A percentile compares a stretch with the other conserved stretches of the same genome.
Evolutionary conservation across 2,329 filamentous ascomycete genomes (phyloP).

Genomic region (Aspergillus sp.): DNA sequence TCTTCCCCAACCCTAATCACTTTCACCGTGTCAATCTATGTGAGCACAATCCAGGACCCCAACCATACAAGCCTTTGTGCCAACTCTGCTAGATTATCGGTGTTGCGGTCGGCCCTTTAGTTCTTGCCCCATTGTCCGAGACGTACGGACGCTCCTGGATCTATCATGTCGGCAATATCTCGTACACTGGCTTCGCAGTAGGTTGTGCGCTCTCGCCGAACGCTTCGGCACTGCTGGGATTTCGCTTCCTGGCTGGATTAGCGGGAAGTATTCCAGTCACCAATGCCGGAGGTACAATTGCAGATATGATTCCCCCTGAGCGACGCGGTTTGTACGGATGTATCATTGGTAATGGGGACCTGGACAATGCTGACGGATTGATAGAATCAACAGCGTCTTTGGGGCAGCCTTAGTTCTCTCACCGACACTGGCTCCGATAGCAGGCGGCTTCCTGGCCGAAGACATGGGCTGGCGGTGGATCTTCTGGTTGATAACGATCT

Average conservation of each 20-base stretch:
- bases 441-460: background rate
- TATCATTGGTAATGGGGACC: background rate
- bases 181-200: background rate
- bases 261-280: background rate
- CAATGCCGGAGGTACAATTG: background rate
- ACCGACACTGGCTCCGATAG: background rate
- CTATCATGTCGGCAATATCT: background rate
- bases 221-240: background rate
- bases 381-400: background rate
- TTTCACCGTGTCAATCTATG: background rate
- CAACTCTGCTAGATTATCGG: background rate
- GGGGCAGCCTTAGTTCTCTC: background rate
- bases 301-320: background rate
- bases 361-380: background rate
- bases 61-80: background rate
- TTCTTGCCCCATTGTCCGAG: background rate
- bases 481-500: background rate
- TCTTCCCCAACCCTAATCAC: background rate
- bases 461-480: background rate
- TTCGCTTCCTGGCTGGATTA: background rate
- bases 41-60: background rate
- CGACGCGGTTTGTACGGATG: background rate
- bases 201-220: background rate
- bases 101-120: background rate
- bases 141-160: background rate